A percentile compares a stretch with the other conserved stretches of the same genome.
Evolutionary conservation across 352 stramenopile genomes (phyloP).

Genomic region (Pythium angustatum): DNA sequence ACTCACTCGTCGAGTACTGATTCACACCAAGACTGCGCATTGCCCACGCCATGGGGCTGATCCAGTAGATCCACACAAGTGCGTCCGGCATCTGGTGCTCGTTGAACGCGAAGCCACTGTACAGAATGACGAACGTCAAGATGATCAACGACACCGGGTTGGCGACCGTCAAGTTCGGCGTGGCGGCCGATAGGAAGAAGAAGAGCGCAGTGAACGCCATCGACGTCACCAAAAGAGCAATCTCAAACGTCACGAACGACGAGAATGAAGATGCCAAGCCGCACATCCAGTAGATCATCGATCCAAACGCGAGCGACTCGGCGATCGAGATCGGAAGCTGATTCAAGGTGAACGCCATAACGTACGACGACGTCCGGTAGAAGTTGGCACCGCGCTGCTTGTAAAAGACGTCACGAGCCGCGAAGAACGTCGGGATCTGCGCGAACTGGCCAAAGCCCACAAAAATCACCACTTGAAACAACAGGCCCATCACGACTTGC

Average conservation of each 20-base stretch:
- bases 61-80: constrained; percentile 48
- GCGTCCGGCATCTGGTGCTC: constrained; percentile 37
- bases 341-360: constrained; percentile 43
- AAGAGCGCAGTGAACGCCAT: constrained; percentile 35
- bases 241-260: constrained; percentile 59
- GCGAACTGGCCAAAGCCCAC: constrained; percentile 36
- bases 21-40: constrained; percentile 31
- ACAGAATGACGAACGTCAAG: constrained; percentile 36
- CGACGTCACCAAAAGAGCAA: constrained; percentile 56
- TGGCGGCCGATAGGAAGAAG: constrained; percentile 30
- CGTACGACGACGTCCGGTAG: constrained; percentile 66
- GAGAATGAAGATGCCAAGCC: constrained; percentile 41
- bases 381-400: constrained; percentile 74
- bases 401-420: constrained; percentile 55
- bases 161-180: constrained; percentile 29
- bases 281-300: constrained; percentile 74
- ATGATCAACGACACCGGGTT: constrained; percentile 30
- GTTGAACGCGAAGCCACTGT: constrained; percentile 40
- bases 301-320: constrained; percentile 68
- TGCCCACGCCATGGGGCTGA: constrained; percentile 46
- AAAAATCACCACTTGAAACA: constrained; percentile 8
- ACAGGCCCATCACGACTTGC: constrained; percentile 49
- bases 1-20: constrained; percentile 29
- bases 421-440: constrained; percentile 63
- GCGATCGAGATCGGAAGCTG: constrained; percentile 42